Evolutionary conservation across 345 rosid species (phyloP), one percentile per base, ranked within the genome.

Genomic region (Rubroshorea leprosula): DNA sequence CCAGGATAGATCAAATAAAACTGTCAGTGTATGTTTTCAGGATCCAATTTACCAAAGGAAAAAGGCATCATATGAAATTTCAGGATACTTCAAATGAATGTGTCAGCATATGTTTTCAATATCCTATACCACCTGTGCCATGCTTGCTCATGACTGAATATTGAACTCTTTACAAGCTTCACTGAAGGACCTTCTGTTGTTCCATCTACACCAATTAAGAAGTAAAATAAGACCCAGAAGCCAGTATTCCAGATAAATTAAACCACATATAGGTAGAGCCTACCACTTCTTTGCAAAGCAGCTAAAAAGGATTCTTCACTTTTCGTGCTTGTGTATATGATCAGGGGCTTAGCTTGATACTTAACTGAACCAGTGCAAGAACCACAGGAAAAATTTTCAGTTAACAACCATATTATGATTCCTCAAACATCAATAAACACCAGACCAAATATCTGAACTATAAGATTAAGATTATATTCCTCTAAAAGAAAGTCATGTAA

Each of bases 81-180:
- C 38, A 61, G 19, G 47, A 15, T 9, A 44, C n/a, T 9, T 10
- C 18, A 44, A n/a, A n/a, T n/a, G 9, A 29, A 29, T 35, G 22
- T 41, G 27, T 55, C 55, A 46, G 13, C 12, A 56, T 18, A 24
- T 44, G 10, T 52, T 63, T 54, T 26, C 18, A 38, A 49, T 3
- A 57, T 66, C 43, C 23, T 51, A 54, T 58, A 58, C 47, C 75
- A 92, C 97, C 97, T 86, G 71, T 93, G 97, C 97, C 99, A 93
- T 19, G 99, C 97, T 79, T 93, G 99, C 73, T 93, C 99, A 54
- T 93, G 86, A 79, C 97, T 85, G 79, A 93, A 93, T 66, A 89
- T 73, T 49, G 99, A 84, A 72, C 97, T 86, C 78, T 89, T 89
- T 31, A 93, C 94, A 51, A 89, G 78, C 71, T 78, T 77, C 69